Conservation (phyloP, 129 eudicot species). For the Apium graveolens region DNA sequence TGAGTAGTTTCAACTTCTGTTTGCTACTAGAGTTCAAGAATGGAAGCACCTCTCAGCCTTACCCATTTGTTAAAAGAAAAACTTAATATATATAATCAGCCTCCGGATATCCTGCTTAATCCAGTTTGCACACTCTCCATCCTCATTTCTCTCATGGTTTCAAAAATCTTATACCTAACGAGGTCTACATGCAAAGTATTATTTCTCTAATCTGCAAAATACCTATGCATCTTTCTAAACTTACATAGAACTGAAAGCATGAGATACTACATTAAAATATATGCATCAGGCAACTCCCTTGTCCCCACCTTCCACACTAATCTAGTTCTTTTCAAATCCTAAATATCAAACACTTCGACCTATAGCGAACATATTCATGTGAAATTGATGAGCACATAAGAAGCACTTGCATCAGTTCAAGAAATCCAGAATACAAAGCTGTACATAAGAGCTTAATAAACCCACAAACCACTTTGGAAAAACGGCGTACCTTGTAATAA, state of each 20-base stretch:
- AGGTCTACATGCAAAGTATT: background rate
- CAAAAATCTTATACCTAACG: background rate
- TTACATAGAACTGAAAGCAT: background rate
- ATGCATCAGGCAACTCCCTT: background rate
- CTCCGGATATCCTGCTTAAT: background rate
- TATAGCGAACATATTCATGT: background rate
- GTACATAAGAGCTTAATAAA: background rate
- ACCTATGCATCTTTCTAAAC: background rate
- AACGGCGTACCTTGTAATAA: slow-evolving; percentile 56
- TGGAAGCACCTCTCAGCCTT: background rate
- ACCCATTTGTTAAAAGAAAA: background rate
- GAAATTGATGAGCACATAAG: background rate
- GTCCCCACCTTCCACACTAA: background rate
- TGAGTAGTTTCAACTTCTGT: background rate
- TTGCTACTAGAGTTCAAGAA: background rate
- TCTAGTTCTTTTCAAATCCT: background rate
- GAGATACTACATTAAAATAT: background rate
- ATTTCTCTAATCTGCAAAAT: background rate
- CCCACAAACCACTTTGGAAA: background rate
- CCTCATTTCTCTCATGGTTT: background rate
- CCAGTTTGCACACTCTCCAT: background rate
- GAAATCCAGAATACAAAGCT: background rate
- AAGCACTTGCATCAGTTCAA: background rate
- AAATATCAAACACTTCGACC: background rate
- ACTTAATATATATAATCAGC: no score